Conservation (phyloP, 768 basidiomycete genomes). For the Mycena rebaudengoi region DNA sequence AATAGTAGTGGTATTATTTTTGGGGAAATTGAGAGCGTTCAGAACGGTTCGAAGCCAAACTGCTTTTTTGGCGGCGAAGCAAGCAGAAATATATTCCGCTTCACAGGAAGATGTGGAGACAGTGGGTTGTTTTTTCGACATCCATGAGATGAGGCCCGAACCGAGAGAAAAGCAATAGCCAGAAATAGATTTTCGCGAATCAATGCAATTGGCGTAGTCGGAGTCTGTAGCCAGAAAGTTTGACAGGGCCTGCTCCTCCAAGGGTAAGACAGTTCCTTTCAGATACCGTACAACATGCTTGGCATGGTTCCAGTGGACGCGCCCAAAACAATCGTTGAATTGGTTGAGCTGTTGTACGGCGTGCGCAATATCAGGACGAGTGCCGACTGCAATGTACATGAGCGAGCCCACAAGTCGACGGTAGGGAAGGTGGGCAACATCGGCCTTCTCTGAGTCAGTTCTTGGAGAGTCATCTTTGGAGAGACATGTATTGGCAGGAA, state of each 20-base stretch:
- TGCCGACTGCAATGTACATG: slow-evolving; percentile 10
- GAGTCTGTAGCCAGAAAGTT: background rate
- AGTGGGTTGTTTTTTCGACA: slow-evolving; percentile 31
- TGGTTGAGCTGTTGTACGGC: slow-evolving; percentile 19
- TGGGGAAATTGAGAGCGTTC: background rate
- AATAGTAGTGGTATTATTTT: slow-evolving; percentile 5
- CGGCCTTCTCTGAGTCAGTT: background rate
- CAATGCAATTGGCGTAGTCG: background rate
- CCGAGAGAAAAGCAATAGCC: background rate
- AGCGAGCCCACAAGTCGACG: background rate
- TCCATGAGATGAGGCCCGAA: slow-evolving; percentile 3
- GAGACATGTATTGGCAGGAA: background rate
- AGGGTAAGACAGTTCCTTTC: slow-evolving; percentile 31
- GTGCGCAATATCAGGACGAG: slow-evolving; percentile 28
- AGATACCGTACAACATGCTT: slow-evolving; percentile 42
- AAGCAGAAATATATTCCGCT: slow-evolving; percentile 38
- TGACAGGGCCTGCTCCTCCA: background rate
- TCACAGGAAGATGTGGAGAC: slow-evolving; percentile 26
- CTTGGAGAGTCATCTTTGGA: background rate
- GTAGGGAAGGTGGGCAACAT: background rate
- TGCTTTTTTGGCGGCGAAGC: slow-evolving; percentile 29
- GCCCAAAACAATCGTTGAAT: slow-evolving; percentile 28
- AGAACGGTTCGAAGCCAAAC: slow-evolving; percentile 26
- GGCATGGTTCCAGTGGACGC: slow-evolving; percentile 39
- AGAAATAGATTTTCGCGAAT: slow-evolving; percentile 2